Percentiles rank a stretch among this genome's conserved stretches.
These are phyloP conservation scores for Cladosporium colombiae DNA, from an alignment of 2,329 filamentous ascomycete species.

Conservation along the genomic window DNA sequence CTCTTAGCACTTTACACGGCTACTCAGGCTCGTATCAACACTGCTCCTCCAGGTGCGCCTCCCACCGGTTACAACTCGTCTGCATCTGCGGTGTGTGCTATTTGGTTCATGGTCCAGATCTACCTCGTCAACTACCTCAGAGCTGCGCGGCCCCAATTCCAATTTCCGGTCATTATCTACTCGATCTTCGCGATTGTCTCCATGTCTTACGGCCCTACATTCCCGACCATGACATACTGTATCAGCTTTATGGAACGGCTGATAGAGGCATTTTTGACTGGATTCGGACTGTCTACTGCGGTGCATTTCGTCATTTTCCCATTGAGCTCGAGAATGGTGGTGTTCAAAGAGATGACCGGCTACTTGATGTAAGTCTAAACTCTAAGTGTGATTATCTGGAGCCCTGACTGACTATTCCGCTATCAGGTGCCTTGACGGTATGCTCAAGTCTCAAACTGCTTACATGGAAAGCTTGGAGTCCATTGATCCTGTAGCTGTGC, in stretches of 20 bases:
- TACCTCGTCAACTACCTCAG: constrained; percentile 67
- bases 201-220: constrained; percentile 62
- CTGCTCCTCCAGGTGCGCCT: constrained; percentile 39
- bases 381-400: not conserved
- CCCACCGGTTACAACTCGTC: constrained; percentile 66
- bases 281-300: constrained; percentile 63
- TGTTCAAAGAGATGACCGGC: constrained; percentile 63
- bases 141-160: constrained; percentile 66
- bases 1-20: constrained; percentile 65
- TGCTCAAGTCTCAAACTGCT: constrained; percentile 61
- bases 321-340: constrained; percentile 63
- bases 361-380: constrained; percentile 48
- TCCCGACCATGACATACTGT: constrained; percentile 57
- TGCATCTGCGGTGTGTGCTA: constrained; percentile 67
- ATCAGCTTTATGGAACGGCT: constrained; percentile 57
- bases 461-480: constrained; percentile 66
- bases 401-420: not conserved
- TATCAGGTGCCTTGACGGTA: constrained; percentile 50
- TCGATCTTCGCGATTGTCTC: constrained; percentile 67
- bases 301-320: constrained; percentile 68
- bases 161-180: constrained; percentile 69
- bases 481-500: constrained; percentile 46
- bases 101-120: constrained; percentile 72
- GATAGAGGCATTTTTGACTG: constrained; percentile 63
- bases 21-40: constrained; percentile 65